Evolutionary conservation across 1,284 basidiomycete genomes (phyloP).

Genomic region (Irpex sp.): DNA sequence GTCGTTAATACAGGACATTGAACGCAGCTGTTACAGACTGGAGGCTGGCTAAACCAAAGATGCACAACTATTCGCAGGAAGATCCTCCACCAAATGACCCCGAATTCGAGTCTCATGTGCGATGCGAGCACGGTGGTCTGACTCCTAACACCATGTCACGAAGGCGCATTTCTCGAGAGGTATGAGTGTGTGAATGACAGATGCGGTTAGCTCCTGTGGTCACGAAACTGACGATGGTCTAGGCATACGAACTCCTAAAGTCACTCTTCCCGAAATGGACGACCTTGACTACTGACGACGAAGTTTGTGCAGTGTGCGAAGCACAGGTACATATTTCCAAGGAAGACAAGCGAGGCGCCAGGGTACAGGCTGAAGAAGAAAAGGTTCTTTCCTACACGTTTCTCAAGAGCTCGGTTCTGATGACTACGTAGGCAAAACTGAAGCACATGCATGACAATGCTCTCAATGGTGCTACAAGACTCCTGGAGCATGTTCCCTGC

Average conservation of each 20-base stretch:
- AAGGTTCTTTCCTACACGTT: constrained; percentile 45
- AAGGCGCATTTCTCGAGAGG: constrained; percentile 57
- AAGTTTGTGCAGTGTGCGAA: constrained; percentile 60
- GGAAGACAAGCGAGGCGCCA: constrained; percentile 53
- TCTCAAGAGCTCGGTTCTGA: constrained; percentile 10
- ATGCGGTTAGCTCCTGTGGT: background rate
- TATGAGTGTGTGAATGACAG: constrained; percentile 18
- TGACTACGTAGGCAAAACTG: constrained; percentile 45
- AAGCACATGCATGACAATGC: constrained; percentile 58
- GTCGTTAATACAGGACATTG: background rate
- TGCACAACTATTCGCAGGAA: constrained; percentile 52
- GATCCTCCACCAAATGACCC: constrained; percentile 66
- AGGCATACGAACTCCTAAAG: constrained; percentile 59
- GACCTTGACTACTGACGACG: constrained; percentile 45
- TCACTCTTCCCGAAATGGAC: constrained; percentile 63
- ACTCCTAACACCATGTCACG: constrained; percentile 52
- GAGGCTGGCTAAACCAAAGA: constrained; percentile 64
- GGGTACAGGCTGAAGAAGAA: constrained; percentile 66
- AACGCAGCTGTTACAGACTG: constrained; percentile 49
- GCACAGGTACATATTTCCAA: constrained; percentile 49
- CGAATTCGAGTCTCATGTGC: constrained; percentile 54
- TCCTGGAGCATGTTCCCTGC: constrained; percentile 45
- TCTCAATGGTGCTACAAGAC: constrained; percentile 39
- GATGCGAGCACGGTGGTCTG: constrained; percentile 65
- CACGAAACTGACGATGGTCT: background rate